Evolutionary conservation across 306 rosid genomes (phyloP).

Genomic region (Dryas drummondii): DNA sequence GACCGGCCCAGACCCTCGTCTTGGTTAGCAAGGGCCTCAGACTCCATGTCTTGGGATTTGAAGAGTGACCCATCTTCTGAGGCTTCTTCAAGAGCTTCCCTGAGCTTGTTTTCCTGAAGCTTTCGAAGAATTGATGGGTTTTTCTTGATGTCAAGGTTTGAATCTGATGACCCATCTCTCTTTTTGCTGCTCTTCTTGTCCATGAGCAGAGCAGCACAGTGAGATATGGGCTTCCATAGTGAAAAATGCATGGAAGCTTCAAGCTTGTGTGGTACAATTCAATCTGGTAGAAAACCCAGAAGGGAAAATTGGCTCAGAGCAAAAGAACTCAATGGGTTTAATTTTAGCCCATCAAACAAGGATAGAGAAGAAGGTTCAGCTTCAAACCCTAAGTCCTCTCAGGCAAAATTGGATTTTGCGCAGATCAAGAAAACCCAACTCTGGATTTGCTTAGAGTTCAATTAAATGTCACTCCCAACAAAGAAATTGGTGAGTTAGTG

Average conservation of each 20-base stretch:
- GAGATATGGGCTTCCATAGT: constrained; percentile 38
- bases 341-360: constrained; percentile 18
- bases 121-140: constrained; percentile 72
- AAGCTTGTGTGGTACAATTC: background rate
- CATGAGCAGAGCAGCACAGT: constrained; percentile 38
- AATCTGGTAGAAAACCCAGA: constrained; percentile 17
- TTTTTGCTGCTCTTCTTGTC: constrained; percentile 60
- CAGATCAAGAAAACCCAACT: constrained; percentile 25
- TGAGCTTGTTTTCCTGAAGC: constrained; percentile 81
- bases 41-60: constrained; percentile 76
- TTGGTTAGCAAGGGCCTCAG: constrained; percentile 49
- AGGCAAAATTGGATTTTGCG: background rate
- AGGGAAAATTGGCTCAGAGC: constrained; percentile 8
- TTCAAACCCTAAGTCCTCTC: constrained; percentile 1
- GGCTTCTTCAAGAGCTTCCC: constrained; percentile 98
- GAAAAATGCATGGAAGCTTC: constrained; percentile 32
- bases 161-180: constrained; percentile 46
- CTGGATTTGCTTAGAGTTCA: constrained; percentile 22
- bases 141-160: constrained; percentile 39
- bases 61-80: constrained; percentile 85
- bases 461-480: background rate
- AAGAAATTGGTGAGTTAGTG: background rate
- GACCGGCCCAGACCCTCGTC: constrained; percentile 66
- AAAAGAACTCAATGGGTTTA: background rate
- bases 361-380: background rate